Conservation (phyloP, 148 eudicot genomes). For the Silene conica region DNA sequence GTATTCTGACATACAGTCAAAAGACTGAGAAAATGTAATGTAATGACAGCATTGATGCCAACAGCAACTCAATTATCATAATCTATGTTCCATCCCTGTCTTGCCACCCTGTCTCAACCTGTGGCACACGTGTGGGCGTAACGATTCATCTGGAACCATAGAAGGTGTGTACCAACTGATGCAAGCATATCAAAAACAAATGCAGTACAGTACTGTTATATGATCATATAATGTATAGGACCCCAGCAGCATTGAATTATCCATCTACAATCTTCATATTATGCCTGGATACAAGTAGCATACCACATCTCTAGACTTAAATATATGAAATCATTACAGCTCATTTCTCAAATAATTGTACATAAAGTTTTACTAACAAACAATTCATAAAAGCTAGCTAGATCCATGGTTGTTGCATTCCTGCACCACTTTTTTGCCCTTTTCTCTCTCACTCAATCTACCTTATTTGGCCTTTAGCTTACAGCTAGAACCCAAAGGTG, state of each 20-base stretch:
- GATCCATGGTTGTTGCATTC: constrained; percentile 15
- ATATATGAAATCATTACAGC: constrained; percentile 24
- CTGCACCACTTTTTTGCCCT: constrained; percentile 1
- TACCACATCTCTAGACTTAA: constrained; percentile 14
- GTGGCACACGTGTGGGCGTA: constrained; percentile 19
- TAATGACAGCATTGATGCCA: no score
- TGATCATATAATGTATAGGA: constrained; percentile 11
- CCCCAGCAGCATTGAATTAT: constrained; percentile 21
- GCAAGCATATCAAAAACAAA: background rate
- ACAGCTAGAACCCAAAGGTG: background rate
- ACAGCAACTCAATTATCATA: background rate
- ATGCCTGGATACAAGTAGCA: constrained; percentile 15
- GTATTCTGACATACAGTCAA: no score
- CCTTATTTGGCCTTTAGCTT: constrained; percentile 17
- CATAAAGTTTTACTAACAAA: constrained; percentile 3
- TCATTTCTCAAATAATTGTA: constrained; percentile 31
- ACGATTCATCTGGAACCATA: background rate
- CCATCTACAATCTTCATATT: constrained; percentile 4
- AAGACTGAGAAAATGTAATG: no score
- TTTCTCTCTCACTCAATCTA: constrained; percentile 10
- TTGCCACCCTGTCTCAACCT: constrained; percentile 10
- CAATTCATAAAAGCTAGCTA: background rate
- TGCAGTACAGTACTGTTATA: background rate
- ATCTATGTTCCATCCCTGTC: constrained; percentile 18
- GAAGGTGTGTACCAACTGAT: background rate